Base-by-base conservation (phyloP, 2,329 filamentous ascomycete species). In the Hymenoscyphus scutula region DNA sequence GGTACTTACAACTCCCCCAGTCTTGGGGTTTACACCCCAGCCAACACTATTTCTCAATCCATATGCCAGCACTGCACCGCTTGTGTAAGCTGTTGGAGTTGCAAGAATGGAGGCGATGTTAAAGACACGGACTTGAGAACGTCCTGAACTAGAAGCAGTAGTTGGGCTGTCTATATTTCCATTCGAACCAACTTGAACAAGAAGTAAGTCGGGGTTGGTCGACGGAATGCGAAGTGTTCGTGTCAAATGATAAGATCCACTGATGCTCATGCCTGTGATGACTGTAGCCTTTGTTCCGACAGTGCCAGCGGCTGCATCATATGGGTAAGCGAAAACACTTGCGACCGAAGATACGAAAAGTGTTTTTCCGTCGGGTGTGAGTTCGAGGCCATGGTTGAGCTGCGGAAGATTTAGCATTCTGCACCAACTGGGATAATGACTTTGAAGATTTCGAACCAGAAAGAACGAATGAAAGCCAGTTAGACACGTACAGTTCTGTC, bases 21-120 rank as follows among this genome's bases (percentile, higher is more conserved):
- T 77, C 3, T 70, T 62, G 1, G 81, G 81, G 59, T 90, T 80
- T 73, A 89, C 88, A n/a, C 78, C 86, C 3, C 92, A 76, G 10
- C 89, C 89, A 5, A 91, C 88, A 1, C 86, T 86, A 73, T 92
- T 92, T 41, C 88, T 81, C 58, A 92, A 77, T 8, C 89, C 89
- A 88, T 88, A 92, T n/a, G 87, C 83, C 1, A 85, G 74, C 0
- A 83, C 68, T 10, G 72, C 67, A 2, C 83, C 83, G 15, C 76
- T 67, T 38, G 81, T 78, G 55, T 80, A 86, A 66, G 83, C 75
- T 69, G 77, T 78, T 3, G 79, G 71, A 2, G 53, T 67, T 62
- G 34, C 70, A 27, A 25, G 65, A 29, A 62, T 68, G 59, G 27
- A 67, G 5, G 76, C 54, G 13, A 82, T 66, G n/a, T 84, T 80